Evolutionary conservation across 305 asterid species (phyloP), one percentile per base, ranked within the genome.

Genomic region (Plantago coronopus): DNA sequence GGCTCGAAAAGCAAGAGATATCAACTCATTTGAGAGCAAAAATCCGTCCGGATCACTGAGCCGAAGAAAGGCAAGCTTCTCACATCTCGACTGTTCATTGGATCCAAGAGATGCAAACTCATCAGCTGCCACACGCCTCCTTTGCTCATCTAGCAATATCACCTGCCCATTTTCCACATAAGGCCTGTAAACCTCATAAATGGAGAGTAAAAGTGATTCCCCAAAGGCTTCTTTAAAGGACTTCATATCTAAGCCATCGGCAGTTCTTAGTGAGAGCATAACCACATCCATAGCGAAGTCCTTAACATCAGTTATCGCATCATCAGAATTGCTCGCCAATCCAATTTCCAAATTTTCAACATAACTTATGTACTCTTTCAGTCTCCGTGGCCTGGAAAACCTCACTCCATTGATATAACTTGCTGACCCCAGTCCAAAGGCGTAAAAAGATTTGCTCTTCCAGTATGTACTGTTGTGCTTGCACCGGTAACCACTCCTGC

Each of bases 41-140:
- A 88, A 91, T 42, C 96, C 95, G 69, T 88, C 95, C 0, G 98
- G 98, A 73, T 91, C 98, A 57, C 95, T 83, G 7, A 88, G 81
- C 25, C 94, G 74, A 53, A 91, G 75, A 71, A 63, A 84, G 7
- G 76, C 81, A 58, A 70, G 61, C 56, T 53, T 73, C 65, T 81
- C 74, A 29, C 48, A 57, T 62, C 66, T 61, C 73, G 59, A 57
- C 17, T 21, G 25, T 45, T 72, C 73, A 34, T 74, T 67, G 0
- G 71, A 56, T 7, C 73, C 60, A 48, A 67, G 62, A 56, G 72
- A 70, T 37, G 57, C 54, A 51, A 76, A 64, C 67, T 81, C 87
- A 69, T 78, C 83, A 6, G 64, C 66, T 21, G 70, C 53, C 12
- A 86, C 68, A 19, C 49, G 55, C 69, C 74, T 76, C 59, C 89